Evolutionary conservation across 2,329 filamentous ascomycete species (phyloP).

Genomic region (Aspergillus sp.): DNA sequence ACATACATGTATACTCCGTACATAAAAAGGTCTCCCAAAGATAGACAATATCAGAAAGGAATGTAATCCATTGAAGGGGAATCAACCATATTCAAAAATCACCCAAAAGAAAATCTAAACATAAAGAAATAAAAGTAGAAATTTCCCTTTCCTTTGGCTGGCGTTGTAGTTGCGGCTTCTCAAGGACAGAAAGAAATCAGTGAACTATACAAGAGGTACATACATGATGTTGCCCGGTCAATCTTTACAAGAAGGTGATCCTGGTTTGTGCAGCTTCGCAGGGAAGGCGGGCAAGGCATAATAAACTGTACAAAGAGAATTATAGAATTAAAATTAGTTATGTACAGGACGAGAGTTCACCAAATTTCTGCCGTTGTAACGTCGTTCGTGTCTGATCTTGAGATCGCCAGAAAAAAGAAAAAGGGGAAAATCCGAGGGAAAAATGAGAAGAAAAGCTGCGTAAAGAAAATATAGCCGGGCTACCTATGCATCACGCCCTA

Average conservation of each 20-base stretch:
- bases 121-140: conserved; percentile 3
- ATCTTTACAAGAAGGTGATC: neutral
- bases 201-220: neutral
- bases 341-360: conserved; percentile 21
- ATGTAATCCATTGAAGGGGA: conserved; percentile 24
- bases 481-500: neutral
- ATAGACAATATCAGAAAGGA: conserved; percentile 13
- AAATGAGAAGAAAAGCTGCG: neutral
- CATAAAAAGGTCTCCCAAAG: neutral
- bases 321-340: conserved; percentile 29
- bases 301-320: neutral
- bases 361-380: conserved; percentile 15
- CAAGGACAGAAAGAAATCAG: conserved; percentile 5
- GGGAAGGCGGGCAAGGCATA: neutral
- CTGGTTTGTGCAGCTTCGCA: neutral
- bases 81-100: neutral
- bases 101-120: conserved; percentile 1
- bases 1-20: neutral
- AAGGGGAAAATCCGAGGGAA: conserved; percentile 5
- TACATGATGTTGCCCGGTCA: no score
- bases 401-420: conserved; percentile 4
- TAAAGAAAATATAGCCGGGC: neutral
- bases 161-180: no score
- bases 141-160: no score
- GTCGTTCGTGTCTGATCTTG: conserved; percentile 9